Evolutionary conservation across 768 basidiomycete genomes (phyloP), one percentile per base, ranked within the genome.

Genomic region (Podaxis sp.): DNA sequence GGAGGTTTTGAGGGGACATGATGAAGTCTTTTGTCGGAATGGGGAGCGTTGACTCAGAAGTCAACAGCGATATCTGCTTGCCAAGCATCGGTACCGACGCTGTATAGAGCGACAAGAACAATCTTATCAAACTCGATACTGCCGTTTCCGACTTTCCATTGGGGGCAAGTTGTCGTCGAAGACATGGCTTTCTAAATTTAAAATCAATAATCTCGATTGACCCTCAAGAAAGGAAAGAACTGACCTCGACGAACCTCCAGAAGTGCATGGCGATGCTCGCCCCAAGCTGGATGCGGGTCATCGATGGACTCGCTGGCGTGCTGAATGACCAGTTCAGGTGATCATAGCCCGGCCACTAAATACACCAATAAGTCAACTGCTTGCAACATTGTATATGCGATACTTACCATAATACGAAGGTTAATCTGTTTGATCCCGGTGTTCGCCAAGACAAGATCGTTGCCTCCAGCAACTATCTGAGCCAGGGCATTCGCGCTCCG

Each of bases 31-130:
- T 17, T 46, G 44, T 20, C 15, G 7, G 4, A 46, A 17, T 17
- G 40, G 12, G 5, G n/a, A 10, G 33, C 8, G 33, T 33, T 8
- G 10, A 24, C 12, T 28, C 13, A 62, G 33, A 56, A 59, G 56
- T 84, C 80, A 33, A 81, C 64, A 41, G 76, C 79, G 8, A 84
- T 74, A 28, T 84, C 83, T 0, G 83, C 84, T 69, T 84, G 79
- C 84, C 82, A 84, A 4, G 75, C 68, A 58, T 80, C 76, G 24
- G 79, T 79, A 54, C 72, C 74, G 24, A 74, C 72, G 56, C 84
- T 82, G 68, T 73, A 72, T 6, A 84, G 63, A 0, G 76, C 74
- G 3, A 81, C 69, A 8, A 84, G 75, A 24, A 79, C 69, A 44
- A 84, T 68, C 51, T 79, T 75, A 37, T 82, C 77, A 66, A 79